Percentiles rank a stretch among this genome's conserved stretches.
Conservation (phyloP, 306 rosid genomes). For the Phaseolus lunatus region DNA sequence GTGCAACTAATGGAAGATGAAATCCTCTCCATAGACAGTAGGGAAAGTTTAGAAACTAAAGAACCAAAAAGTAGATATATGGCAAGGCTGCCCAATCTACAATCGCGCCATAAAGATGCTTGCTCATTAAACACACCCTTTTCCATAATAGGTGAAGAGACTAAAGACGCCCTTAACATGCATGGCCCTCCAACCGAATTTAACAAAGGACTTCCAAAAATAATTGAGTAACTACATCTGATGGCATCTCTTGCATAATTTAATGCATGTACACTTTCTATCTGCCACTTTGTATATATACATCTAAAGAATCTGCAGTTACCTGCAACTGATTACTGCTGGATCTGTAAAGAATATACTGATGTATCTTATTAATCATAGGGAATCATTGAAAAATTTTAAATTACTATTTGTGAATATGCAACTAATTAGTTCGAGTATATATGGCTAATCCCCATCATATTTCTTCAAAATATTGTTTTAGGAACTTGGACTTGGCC, state of each 20-base stretch:
- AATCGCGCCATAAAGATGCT: neutral
- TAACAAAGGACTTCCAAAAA: neutral
- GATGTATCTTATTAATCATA: neutral
- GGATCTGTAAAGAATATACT: neutral
- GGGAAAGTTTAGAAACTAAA: neutral
- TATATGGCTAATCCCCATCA: conserved; percentile 29
- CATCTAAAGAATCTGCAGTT: neutral
- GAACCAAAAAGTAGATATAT: neutral
- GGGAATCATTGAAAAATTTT: neutral
- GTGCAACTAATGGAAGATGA: neutral
- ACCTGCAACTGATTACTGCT: neutral
- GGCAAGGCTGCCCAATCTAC: neutral
- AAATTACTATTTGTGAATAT: neutral
- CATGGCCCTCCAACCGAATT: neutral
- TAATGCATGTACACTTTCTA: neutral
- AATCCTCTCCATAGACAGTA: neutral
- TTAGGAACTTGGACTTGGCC: conserved; percentile 98
- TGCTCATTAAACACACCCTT: neutral
- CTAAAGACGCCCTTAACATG: neutral
- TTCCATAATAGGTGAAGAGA: neutral
- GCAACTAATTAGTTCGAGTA: conserved; percentile 15
- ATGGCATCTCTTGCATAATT: neutral
- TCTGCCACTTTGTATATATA: neutral
- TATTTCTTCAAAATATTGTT: conserved; percentile 36
- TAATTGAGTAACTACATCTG: neutral